Percentiles rank a stretch among this genome's conserved stretches.
These are phyloP conservation scores for Cladosporium sp. DNA, from an alignment of 2,329 filamentous ascomycete species.

Conservation along the genomic window DNA sequence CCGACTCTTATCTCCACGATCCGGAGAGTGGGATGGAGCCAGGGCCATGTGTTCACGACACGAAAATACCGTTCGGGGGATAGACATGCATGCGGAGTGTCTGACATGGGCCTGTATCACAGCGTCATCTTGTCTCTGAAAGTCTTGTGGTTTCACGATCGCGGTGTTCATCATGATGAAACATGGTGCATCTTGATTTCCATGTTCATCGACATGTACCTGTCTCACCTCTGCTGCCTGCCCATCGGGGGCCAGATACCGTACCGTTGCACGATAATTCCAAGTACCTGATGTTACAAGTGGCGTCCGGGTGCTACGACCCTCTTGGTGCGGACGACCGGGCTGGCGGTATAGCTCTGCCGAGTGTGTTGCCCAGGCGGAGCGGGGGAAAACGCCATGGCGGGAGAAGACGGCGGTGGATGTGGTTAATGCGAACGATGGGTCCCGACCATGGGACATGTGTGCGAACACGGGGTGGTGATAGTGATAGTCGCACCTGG, in stretches of 20 bases:
- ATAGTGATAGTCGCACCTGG: not conserved
- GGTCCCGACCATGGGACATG: not conserved
- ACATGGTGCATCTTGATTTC: not conserved
- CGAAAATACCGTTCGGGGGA: not conserved
- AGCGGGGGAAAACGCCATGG: slow-evolving; percentile 1
- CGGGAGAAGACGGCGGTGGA: not conserved
- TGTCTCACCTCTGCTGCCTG: not conserved
- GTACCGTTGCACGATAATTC: not conserved
- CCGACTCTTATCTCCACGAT: not conserved
- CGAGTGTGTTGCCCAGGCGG: not conserved
- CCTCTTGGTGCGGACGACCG: slow-evolving; percentile 13
- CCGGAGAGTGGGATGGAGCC: not conserved
- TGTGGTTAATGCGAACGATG: not conserved
- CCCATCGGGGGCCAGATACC: not conserved
- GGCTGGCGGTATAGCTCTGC: not conserved
- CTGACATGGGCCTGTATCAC: not conserved
- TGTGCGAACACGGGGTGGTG: not conserved
- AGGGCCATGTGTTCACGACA: not conserved
- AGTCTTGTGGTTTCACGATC: not conserved
- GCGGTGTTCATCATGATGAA: not conserved
- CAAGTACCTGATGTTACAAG: not conserved
- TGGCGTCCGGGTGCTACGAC: slow-evolving; percentile 3
- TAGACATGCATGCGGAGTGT: not conserved
- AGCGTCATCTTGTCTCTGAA: not conserved
- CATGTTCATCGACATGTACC: not conserved